Evolutionary conservation across 1,284 basidiomycete species (phyloP).

Genomic region (Bjerkandera adusta): DNA sequence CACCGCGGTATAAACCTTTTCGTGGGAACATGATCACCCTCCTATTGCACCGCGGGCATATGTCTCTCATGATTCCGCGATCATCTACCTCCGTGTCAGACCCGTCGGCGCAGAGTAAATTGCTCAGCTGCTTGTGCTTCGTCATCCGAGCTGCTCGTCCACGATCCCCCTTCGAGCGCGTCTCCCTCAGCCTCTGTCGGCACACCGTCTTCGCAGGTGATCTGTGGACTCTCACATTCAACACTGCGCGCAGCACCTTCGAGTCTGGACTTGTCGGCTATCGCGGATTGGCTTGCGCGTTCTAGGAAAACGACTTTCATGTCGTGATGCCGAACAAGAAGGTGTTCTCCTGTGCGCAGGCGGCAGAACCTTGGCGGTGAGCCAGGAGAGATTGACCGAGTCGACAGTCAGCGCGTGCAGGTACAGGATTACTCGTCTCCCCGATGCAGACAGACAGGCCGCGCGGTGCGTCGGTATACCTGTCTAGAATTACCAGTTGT

Average conservation of each 20-base stretch:
- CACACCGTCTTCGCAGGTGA: constrained; percentile 60
- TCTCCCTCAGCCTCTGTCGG: constrained; percentile 79
- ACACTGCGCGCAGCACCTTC: constrained; percentile 40
- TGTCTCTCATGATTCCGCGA: no score
- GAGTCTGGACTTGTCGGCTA: constrained; percentile 43
- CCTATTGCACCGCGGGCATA: no score
- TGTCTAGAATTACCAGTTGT: constrained; percentile 94
- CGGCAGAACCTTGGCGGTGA: constrained; percentile 62
- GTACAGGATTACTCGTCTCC: no score
- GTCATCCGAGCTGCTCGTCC: no score
- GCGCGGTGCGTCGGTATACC: no score
- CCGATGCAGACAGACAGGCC: no score
- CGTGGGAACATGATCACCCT: no score
- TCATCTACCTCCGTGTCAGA: constrained; percentile 88
- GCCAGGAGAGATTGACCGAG: constrained; percentile 76
- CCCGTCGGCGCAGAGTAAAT: constrained; percentile 88
- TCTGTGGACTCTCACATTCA: constrained; percentile 45
- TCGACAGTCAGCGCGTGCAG: constrained; percentile 95
- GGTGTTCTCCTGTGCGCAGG: constrained; percentile 80
- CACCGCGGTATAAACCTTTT: no score
- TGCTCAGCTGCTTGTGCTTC: constrained; percentile 69
- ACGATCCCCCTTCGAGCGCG: constrained; percentile 66
- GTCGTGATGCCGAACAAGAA: constrained; percentile 99
- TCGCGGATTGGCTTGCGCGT: constrained; percentile 47
- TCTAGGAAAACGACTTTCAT: constrained; percentile 79